Evolutionary conservation across 163 green algal genomes (phyloP), one percentile per base, ranked within the genome.

Genomic region (Volvox carteri): DNA sequence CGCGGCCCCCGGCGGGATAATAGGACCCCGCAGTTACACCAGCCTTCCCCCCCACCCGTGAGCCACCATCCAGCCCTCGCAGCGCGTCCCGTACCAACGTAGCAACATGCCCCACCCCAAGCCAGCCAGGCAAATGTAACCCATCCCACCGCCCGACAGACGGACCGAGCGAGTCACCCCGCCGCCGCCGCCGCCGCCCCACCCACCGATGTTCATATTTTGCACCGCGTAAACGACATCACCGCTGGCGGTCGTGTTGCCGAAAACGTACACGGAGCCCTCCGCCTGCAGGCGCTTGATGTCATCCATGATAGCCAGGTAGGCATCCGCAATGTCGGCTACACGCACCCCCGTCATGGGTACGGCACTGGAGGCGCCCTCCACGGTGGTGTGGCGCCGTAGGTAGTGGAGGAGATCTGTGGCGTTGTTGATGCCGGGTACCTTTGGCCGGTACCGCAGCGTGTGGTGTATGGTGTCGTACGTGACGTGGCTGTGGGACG

Each of bases 391-490:
- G 52, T 84, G 50, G 25, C 70, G 84, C 5, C 84, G 84, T 8
- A 89, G 84, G 84, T 89, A 89, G 84, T 83, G 58, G 14, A 89
- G 84, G 12, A 89, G 70, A 68, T 89, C 84, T 5, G 30, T 75
- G 37, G 50, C 1, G 68, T 74, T 89, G 37, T 39, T 76, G 39
- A 89, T 89, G 84, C 39, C 39, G 4, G 28, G 50, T 30, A 75
- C 23, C 39, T 83, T 83, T 8, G 84, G 84, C 52, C 52, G 50
- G 84, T 89, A 89, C 0, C 70, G 50, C 21, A 84, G 33, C 23
- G 68, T 81, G 28, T n/a, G 37, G 2, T 74, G 44, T 2, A 75
- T 4, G 2, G 12, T 9, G 25, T 89, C 70, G 52, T 87, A 87
- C 62, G 81, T 73, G 4, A 89, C 65, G 21, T 89, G 68, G 9